Percentiles rank a stretch among this genome's conserved stretches.
Conservation (phyloP, 2,329 filamentous ascomycete species). For the Microascus cirrosus region DNA sequence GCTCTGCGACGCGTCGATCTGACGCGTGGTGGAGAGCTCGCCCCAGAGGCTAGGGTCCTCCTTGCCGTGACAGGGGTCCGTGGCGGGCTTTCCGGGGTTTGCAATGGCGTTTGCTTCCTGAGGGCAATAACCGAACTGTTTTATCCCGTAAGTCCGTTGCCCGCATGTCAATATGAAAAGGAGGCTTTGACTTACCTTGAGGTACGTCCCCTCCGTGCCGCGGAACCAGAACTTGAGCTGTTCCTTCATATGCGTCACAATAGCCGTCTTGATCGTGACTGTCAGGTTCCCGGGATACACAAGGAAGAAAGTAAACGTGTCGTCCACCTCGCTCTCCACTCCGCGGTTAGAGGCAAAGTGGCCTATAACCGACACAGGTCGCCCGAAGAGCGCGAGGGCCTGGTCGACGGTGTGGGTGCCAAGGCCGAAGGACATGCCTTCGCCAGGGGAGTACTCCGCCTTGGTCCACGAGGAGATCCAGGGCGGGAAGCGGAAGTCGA, state of each 20-base stretch:
- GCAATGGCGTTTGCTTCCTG: slow-evolving; percentile 16
- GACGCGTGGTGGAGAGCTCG: slow-evolving; percentile 19
- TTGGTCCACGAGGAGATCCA: slow-evolving; percentile 22
- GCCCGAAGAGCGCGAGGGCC: slow-evolving; percentile 43
- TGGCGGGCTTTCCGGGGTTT: slow-evolving; percentile 8
- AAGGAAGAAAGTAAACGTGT: slow-evolving; percentile 45
- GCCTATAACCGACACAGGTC: slow-evolving; percentile 43
- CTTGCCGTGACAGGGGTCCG: slow-evolving; percentile 17
- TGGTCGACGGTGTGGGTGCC: slow-evolving; percentile 51
- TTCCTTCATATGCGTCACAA: slow-evolving; percentile 46
- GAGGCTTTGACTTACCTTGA: slow-evolving; percentile 19
- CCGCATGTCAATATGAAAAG: neutral
- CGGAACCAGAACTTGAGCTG: slow-evolving; percentile 53
- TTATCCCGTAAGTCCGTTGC: neutral
- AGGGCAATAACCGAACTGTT: slow-evolving; percentile 15
- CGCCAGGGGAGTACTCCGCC: slow-evolving; percentile 22
- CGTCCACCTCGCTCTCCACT: slow-evolving; percentile 27
- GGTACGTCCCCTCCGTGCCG: slow-evolving; percentile 42
- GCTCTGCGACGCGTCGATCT: slow-evolving; percentile 19
- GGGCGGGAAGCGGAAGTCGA: slow-evolving; percentile 38
- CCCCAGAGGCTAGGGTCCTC: slow-evolving; percentile 23
- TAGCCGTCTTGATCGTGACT: slow-evolving; percentile 48
- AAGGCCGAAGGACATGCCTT: slow-evolving; percentile 29
- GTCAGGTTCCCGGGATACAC: slow-evolving; percentile 40
- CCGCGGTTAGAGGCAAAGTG: slow-evolving; percentile 43